phyloP scores from a whole-genome alignment of 352 stramenopile species.

The Pythium brachiatum region DNA sequence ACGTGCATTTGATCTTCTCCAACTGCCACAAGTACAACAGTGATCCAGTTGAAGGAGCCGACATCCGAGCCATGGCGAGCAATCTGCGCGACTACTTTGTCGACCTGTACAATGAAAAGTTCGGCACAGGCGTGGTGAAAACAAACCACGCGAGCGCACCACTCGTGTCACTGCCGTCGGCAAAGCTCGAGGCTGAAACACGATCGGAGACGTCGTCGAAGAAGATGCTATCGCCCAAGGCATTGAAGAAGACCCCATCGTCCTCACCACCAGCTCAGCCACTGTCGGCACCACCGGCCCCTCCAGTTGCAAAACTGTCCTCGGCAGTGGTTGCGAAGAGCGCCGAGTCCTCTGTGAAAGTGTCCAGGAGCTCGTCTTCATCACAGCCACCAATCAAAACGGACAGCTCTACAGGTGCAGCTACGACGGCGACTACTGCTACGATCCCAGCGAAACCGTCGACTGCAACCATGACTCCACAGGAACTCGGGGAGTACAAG shows the following conservation, averaged over 20 bases:
- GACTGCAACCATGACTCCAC: conserved; percentile 12
- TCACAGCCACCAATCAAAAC: neutral
- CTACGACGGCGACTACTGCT: neutral
- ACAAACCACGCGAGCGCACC: neutral
- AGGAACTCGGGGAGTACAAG: conserved; percentile 22
- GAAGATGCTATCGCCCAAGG: neutral
- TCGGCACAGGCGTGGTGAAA: conserved; percentile 24
- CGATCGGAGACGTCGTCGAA: neutral
- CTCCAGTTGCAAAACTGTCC: neutral
- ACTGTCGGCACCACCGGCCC: neutral
- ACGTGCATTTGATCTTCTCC: conserved; percentile 86
- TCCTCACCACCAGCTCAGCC: neutral
- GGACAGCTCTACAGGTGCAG: conserved; percentile 3
- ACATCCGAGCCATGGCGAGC: conserved; percentile 85
- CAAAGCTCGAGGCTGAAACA: conserved; percentile 14
- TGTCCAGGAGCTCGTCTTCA: neutral
- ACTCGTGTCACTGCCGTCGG: conserved; percentile 12
- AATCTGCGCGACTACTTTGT: conserved; percentile 82
- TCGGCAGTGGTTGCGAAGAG: conserved; percentile 1
- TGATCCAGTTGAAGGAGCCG: conserved; percentile 78
- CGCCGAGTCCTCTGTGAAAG: neutral
- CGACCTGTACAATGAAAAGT: conserved; percentile 66
- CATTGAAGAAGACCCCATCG: neutral
- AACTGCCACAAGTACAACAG: conserved; percentile 91
- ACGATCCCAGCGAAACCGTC: conserved; percentile 6